phyloP scores from a whole-genome alignment of 257 asterid genomes.

The Leonotis leonurus region DNA sequence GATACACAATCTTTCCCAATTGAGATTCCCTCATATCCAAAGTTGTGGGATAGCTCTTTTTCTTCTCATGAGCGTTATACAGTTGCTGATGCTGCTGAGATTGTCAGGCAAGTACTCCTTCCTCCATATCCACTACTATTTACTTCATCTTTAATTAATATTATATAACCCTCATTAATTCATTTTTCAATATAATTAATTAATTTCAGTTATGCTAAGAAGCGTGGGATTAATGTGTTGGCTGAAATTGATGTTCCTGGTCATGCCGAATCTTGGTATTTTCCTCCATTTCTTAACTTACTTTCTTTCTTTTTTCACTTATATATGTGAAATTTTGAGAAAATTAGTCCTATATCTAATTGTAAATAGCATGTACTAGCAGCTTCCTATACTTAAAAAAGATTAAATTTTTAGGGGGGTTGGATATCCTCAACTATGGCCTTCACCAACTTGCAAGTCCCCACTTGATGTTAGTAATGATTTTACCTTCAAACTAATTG shows the following conservation, averaged over 20 bases:
- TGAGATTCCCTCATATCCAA: slow-evolving; percentile 78
- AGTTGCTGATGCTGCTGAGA: slow-evolving; percentile 65
- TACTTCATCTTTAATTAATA: too few relatives aligned
- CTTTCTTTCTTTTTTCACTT: too few relatives aligned
- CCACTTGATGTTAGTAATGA: slow-evolving; percentile 90
- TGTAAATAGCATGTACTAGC: background rate
- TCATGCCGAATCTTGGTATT: slow-evolving; percentile 76
- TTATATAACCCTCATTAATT: background rate
- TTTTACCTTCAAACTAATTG: slow-evolving; percentile 70
- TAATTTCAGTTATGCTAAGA: slow-evolving; percentile 61
- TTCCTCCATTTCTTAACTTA: background rate
- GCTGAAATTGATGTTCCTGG: slow-evolving; percentile 95
- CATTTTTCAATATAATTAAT: too few relatives aligned
- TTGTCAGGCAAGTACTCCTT: slow-evolving; percentile 58
- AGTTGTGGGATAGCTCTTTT: slow-evolving; percentile 79
- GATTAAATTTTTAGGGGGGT: slow-evolving; percentile 46
- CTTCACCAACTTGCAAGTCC: slow-evolving; percentile 53
- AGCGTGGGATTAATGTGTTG: slow-evolving; percentile 67
- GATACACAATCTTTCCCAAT: slow-evolving; percentile 90
- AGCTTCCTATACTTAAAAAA: background rate
- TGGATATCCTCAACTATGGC: slow-evolving; percentile 86
- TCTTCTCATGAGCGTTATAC: slow-evolving; percentile 61
- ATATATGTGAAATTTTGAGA: too few relatives aligned
- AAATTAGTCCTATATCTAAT: background rate
- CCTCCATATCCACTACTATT: too few relatives aligned